Percentiles rank a stretch among this genome's conserved stretches.
These are phyloP conservation scores for Naganishia friedmannii DNA, from an alignment of 768 basidiomycete genomes.

Conservation along the genomic window DNA sequence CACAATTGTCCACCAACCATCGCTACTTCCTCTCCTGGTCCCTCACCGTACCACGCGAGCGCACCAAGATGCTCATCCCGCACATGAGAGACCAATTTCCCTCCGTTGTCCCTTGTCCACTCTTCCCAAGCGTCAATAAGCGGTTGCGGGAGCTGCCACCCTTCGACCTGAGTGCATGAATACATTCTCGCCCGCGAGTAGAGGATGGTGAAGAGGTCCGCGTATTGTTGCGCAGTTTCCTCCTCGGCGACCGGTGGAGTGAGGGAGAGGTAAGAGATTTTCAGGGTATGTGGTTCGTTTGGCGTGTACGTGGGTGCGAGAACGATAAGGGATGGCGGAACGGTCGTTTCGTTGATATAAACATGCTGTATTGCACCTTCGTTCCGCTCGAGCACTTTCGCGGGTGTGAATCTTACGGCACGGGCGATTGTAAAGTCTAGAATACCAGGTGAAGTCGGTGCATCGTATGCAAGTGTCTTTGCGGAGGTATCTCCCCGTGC, in stretches of 20 bases:
- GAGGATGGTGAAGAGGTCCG: background rate
- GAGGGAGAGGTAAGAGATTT: background rate
- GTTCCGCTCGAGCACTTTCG: background rate
- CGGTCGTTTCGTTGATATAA: slow-evolving; percentile 3
- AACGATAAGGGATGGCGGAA: background rate
- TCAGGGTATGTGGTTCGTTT: background rate
- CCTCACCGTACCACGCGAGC: background rate
- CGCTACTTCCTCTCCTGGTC: background rate
- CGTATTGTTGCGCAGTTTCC: no score
- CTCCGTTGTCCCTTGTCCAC: background rate
- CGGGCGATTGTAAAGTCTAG: slow-evolving; percentile 11
- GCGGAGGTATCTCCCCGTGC: background rate
- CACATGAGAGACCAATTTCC: background rate
- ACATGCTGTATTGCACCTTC: background rate
- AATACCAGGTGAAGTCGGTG: slow-evolving; percentile 18
- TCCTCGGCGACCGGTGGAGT: background rate
- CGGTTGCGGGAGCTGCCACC: slow-evolving; percentile 3
- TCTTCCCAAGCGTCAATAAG: background rate
- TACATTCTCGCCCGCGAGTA: background rate
- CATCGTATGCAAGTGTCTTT: slow-evolving; percentile 1
- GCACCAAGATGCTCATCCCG: background rate
- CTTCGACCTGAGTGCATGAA: background rate
- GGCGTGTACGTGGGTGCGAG: background rate
- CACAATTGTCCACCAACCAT: slow-evolving; percentile 3
- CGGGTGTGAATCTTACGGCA: background rate